These are phyloP conservation scores for Caryopteris hybrid DNA, from an alignment of 305 asterid genomes.

Conservation along the genomic window DNA sequence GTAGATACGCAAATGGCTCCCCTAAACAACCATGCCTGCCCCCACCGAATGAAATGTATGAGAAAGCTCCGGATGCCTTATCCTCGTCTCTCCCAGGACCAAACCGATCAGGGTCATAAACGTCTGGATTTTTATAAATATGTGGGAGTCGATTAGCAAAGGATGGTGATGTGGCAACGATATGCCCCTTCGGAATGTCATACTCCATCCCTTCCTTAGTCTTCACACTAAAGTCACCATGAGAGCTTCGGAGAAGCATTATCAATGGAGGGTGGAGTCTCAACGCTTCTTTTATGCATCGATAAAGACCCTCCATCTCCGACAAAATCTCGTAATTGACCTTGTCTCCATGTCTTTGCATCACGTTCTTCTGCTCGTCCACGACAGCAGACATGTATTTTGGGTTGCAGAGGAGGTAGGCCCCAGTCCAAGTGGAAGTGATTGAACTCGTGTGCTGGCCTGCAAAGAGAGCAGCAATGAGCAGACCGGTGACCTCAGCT, in stretches of 20 bases:
- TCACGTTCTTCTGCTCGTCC: slow-evolving; percentile 69
- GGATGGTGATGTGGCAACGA: slow-evolving; percentile 93
- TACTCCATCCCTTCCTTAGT: slow-evolving; percentile 75
- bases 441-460: slow-evolving; percentile 98
- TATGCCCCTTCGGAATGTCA: slow-evolving; percentile 93
- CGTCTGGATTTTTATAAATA: slow-evolving; percentile 65
- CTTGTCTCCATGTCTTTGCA: slow-evolving; percentile 60
- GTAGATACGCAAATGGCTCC: slow-evolving; percentile 92
- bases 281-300: slow-evolving; percentile 82
- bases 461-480: slow-evolving; percentile 93
- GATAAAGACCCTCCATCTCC: slow-evolving; percentile 78
- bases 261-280: slow-evolving; percentile 94
- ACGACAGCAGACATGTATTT: slow-evolving; percentile 68
- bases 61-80: slow-evolving; percentile 84
- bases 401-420: slow-evolving; percentile 59
- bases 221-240: slow-evolving; percentile 70
- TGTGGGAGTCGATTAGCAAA: slow-evolving; percentile 88
- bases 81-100: slow-evolving; percentile 89
- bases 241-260: slow-evolving; percentile 86
- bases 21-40: slow-evolving; percentile 96
- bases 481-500: slow-evolving; percentile 77
- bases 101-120: slow-evolving; percentile 83
- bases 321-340: slow-evolving; percentile 80
- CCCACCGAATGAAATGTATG: slow-evolving; percentile 91
- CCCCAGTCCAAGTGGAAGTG: slow-evolving; percentile 83